Conservation (phyloP, 257 asterid genomes). For the Nicotiana sylvestris region DNA sequence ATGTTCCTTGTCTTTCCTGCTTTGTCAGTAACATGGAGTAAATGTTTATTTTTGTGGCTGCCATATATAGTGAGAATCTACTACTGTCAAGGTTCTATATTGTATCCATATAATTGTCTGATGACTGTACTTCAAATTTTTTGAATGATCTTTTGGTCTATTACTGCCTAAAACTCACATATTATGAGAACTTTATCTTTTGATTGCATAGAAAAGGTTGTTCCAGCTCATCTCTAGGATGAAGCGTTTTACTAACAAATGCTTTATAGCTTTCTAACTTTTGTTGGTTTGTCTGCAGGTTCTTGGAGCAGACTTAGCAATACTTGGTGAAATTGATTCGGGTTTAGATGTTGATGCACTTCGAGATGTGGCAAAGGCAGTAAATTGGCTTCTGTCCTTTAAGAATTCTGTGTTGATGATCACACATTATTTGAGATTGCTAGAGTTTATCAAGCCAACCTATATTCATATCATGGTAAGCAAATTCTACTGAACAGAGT, state of each 20-base stretch:
- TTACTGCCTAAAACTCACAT: too few relatives aligned
- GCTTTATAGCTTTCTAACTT: neutral
- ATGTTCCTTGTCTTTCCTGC: slow-evolving; percentile 11
- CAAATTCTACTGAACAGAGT: slow-evolving; percentile 2
- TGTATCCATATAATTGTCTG: neutral
- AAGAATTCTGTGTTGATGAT: slow-evolving; percentile 81
- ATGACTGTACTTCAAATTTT: neutral
- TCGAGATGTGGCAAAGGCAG: slow-evolving; percentile 84
- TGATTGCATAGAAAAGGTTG: neutral
- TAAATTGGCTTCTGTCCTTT: slow-evolving; percentile 61
- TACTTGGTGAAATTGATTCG: slow-evolving; percentile 93
- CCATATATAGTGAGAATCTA: neutral
- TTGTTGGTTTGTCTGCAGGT: slow-evolving; percentile 43
- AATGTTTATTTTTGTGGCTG: neutral
- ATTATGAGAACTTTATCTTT: neutral
- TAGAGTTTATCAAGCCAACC: slow-evolving; percentile 82
- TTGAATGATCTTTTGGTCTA: too few relatives aligned
- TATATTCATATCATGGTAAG: slow-evolving; percentile 92
- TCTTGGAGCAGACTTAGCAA: slow-evolving; percentile 90
- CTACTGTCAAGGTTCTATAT: neutral
- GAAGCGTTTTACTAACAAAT: too few relatives aligned
- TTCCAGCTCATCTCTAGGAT: too few relatives aligned
- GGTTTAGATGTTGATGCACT: slow-evolving; percentile 99
- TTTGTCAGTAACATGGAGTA: neutral
- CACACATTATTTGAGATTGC: slow-evolving; percentile 80